These are phyloP conservation scores for Penicillium ochrochloron DNA, from an alignment of 495 filamentous ascomycete genomes.

Conservation along the genomic window DNA sequence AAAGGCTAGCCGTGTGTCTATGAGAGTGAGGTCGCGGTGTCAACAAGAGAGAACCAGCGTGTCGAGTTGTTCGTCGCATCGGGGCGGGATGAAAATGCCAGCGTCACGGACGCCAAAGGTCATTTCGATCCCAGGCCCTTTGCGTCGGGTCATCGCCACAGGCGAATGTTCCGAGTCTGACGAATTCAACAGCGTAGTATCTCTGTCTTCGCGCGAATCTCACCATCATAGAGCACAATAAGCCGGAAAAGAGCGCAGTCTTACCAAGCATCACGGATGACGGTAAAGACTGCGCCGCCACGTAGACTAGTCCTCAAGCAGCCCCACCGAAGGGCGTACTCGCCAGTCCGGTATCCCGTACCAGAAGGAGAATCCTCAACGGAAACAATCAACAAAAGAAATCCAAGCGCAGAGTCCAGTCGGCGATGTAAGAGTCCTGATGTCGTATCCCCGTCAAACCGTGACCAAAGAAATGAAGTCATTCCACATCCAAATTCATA, in stretches of 20 bases:
- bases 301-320: constrained; percentile 38
- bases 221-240: constrained; percentile 15
- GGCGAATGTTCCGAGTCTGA: constrained; percentile 23
- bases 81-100: constrained; percentile 15
- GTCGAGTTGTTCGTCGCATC: constrained; percentile 14
- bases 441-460: constrained; percentile 30
- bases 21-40: constrained; percentile 9
- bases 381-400: constrained; percentile 21
- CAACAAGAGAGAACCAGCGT: constrained; percentile 3
- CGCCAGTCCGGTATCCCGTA: constrained; percentile 54
- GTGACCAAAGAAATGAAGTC: constrained; percentile 47
- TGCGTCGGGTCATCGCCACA: constrained; percentile 28
- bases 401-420: constrained; percentile 27
- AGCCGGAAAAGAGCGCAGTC: constrained; percentile 19
- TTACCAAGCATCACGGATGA: constrained; percentile 50
- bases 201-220: constrained; percentile 9
- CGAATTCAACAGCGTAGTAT: constrained; percentile 6
- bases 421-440: constrained; percentile 12
- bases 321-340: constrained; percentile 23
- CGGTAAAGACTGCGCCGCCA: constrained; percentile 22
- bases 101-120: constrained; percentile 30
- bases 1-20: constrained; percentile 24
- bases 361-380: constrained; percentile 40
- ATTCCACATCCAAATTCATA: constrained; percentile 59
- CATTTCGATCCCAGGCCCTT: constrained; percentile 14